Percentiles rank a stretch among this genome's conserved stretches.
These are phyloP conservation scores for Tulasnella sp. DNA, from an alignment of 768 basidiomycete species.

Conservation along the genomic window DNA sequence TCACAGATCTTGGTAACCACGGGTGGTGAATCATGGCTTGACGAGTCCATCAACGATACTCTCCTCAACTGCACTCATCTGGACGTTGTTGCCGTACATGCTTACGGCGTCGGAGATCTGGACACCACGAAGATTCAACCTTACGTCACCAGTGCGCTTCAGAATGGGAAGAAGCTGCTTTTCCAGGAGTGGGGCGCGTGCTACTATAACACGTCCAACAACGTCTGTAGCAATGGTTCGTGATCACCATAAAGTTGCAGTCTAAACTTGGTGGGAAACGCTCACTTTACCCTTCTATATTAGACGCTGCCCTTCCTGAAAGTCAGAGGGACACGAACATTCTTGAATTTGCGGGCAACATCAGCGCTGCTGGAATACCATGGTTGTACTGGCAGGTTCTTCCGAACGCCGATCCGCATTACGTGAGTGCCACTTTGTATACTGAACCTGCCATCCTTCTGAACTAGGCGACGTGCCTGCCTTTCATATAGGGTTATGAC, in stretches of 20 bases:
- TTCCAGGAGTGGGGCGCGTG: too few relatives aligned
- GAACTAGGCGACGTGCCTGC: too few relatives aligned
- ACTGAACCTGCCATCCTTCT: not conserved
- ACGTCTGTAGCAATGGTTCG: constrained; percentile 27
- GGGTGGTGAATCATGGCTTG: constrained; percentile 26
- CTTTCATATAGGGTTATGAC: too few relatives aligned
- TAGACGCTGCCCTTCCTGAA: constrained; percentile 22
- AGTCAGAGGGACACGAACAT: constrained; percentile 30
- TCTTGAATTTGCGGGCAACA: constrained; percentile 27
- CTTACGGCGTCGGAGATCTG: constrained; percentile 23
- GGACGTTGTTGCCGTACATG: too few relatives aligned
- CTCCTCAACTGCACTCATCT: constrained; percentile 13
- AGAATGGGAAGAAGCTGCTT: not conserved
- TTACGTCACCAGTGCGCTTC: constrained; percentile 2
- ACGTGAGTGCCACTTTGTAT: constrained; percentile 19
- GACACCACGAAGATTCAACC: constrained; percentile 21
- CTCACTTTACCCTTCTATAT: too few relatives aligned
- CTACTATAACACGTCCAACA: not conserved
- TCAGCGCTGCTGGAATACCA: constrained; percentile 30
- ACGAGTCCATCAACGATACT: constrained; percentile 25
- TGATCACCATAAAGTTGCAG: too few relatives aligned
- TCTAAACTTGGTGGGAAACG: too few relatives aligned
- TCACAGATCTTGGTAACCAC: constrained; percentile 26
- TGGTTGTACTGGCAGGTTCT: constrained; percentile 35
- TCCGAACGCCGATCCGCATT: constrained; percentile 30